A percentile compares a stretch with the other conserved stretches of the same genome.
Conservation (phyloP, 305 asterid genomes). For the Striga hermonthica region DNA sequence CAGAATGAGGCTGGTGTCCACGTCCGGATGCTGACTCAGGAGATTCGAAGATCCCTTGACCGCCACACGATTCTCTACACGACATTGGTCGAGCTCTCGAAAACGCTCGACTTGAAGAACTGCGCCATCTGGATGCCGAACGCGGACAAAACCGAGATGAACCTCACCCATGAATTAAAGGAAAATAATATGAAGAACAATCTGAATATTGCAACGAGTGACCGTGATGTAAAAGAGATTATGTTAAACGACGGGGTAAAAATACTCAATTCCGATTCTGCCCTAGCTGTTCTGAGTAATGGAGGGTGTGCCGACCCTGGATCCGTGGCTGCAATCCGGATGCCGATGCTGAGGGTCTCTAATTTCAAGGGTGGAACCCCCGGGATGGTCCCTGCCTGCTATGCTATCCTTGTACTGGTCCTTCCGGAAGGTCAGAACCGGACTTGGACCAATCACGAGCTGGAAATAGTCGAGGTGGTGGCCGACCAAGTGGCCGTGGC, state of each 20-base stretch:
- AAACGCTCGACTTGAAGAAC: slow-evolving; percentile 76
- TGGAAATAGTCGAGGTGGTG: slow-evolving; percentile 84
- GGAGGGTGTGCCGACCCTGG: slow-evolving; percentile 49
- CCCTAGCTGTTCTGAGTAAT: slow-evolving; percentile 71
- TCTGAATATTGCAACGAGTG: slow-evolving; percentile 48
- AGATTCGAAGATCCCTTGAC: slow-evolving; percentile 89
- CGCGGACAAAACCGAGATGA: slow-evolving; percentile 62
- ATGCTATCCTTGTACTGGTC: slow-evolving; percentile 85
- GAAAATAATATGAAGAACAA: slow-evolving; percentile 45
- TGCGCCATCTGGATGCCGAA: slow-evolving; percentile 98
- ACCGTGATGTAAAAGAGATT: slow-evolving; percentile 67
- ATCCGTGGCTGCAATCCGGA: slow-evolving; percentile 85
- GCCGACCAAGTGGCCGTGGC: slow-evolving; percentile 99
- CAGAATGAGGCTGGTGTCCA: slow-evolving; percentile 86
- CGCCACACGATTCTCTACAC: slow-evolving; percentile 83
- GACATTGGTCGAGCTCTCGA: slow-evolving; percentile 84
- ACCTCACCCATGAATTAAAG: slow-evolving; percentile 65
- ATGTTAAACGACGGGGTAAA: slow-evolving; percentile 62
- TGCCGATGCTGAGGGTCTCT: slow-evolving; percentile 93
- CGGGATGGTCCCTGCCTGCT: slow-evolving; percentile 78
- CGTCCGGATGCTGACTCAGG: slow-evolving; percentile 94
- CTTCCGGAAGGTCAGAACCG: slow-evolving; percentile 66
- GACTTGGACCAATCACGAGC: slow-evolving; percentile 71
- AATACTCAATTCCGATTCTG: slow-evolving; percentile 55
- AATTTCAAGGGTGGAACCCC: slow-evolving; percentile 98